Evolutionary conservation across 129 eudicot species (phyloP), one percentile per base, ranked within the genome.

Genomic region (Lactuca sativa): DNA sequence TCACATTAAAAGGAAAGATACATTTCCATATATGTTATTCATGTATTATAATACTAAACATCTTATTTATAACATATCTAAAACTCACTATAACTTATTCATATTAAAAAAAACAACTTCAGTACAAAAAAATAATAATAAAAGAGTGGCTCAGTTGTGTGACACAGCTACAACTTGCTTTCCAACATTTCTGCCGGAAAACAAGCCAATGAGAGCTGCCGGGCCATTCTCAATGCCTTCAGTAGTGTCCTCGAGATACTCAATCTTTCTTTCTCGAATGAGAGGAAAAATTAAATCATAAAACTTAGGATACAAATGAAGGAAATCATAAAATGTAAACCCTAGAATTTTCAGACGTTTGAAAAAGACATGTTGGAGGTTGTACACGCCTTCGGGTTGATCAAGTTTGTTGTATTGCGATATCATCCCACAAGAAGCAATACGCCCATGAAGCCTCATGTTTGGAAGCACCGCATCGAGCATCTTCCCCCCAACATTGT

Each of bases 401-500:
- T 49, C 44, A 36, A 34, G 62, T 13, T 30, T 47, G 55, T 73
- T 73, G 70, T 73, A 73, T 37, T 73, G 77, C 3, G 77, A 62
- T 6, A 73, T 53, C 77, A 73, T 73, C 70, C 77, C 77, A 14
- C 77, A 73, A 48, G 40, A 16, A 51, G 55, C 69, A 51, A 73
- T 37, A 40, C 70, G 62, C 4, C 77, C 70, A 1, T 63, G 70
- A 36, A 51, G 5, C 55, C 41, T 73, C 77, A 73, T 73, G 70
- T 73, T 73, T 38, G 8, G 14, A 37, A 73, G 62, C 12, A 73
- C 77, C 55, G 37, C 70, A 52, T 73, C 60, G 0, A 73, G 77
- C 77, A 73, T 73, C 70, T 62, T 73, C 18, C 77, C 77, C 7
- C 77, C 70, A 40, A 73, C 77, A 9, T 73, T 73, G 3, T 73